Base-by-base conservation (phyloP, 257 asterid species). In the Jacaranda copaia region DNA sequence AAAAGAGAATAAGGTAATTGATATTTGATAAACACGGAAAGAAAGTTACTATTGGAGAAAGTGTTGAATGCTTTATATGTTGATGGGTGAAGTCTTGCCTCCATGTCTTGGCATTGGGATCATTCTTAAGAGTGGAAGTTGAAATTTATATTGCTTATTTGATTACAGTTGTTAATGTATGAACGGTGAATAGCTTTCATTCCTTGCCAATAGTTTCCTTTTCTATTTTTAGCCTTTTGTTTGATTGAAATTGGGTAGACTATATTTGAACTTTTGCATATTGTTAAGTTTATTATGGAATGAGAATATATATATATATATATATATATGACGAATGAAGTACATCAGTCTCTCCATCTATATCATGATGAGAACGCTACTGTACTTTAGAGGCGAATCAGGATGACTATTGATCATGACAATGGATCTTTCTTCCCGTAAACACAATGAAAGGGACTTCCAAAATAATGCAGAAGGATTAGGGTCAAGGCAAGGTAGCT, bases 121-220 rank as follows among this genome's bases (percentile, higher is more conserved):
- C 70, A 35, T 73, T 61, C 25, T 6, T 15, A 42, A 39, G 73
- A n/a, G n/a, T 45, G 36, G 35, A 43, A 36, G 40, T 63, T 68
- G 38, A 38, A 46, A 8, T 14, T 51, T 53, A 9, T 64, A 66
- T 35, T 7, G 48, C 48, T 25, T 58, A 52, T 72, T 71, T 55
- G 58, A 25, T 20, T 6, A 32, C 36, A 14, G 38, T 46, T 38
- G 43, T 7, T 35, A 61, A 43, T 39, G 4, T 25, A 14, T 60
- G 6, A 14, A 6, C 15, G 35, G 16, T 62, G 64, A 60, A 43
- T 73, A 20, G 48, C 48, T 58, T 14, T 8, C 56, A 39, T 40
- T 53, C 42, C 49, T 7, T 16, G 40, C 48, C 20, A 14, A n/a
- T 52, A 51, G 72, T 75, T 52, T 55, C 10, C 32, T 39, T 52